Percentiles rank a stretch among this genome's conserved stretches.
These are phyloP conservation scores for Globomyces pollinis-pini DNA, from an alignment of 192 early-diverging fungal species.

Conservation along the genomic window DNA sequence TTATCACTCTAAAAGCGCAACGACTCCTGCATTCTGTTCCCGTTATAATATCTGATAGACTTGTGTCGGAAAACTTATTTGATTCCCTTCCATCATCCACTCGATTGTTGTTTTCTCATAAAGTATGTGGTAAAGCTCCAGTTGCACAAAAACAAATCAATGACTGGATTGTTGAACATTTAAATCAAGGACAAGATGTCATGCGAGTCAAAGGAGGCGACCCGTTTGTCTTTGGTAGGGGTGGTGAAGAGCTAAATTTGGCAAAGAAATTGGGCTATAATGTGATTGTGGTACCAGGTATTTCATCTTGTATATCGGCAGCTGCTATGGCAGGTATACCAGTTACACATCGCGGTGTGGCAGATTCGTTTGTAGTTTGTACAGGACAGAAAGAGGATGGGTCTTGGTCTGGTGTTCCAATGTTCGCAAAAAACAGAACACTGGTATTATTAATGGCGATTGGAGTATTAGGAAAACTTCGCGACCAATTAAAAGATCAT, in stretches of 20 bases:
- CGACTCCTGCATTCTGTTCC: constrained; percentile 48
- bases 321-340: constrained; percentile 60
- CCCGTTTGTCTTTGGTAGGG: constrained; percentile 82
- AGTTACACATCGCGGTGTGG: constrained; percentile 73
- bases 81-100: constrained; percentile 23
- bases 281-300: background rate
- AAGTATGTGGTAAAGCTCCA: constrained; percentile 57
- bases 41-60: constrained; percentile 74
- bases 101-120: constrained; percentile 57
- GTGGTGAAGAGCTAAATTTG: constrained; percentile 71
- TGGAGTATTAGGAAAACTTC: constrained; percentile 55
- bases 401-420: constrained; percentile 57
- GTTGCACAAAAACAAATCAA: constrained; percentile 70
- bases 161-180: constrained; percentile 60
- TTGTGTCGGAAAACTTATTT: constrained; percentile 65
- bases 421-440: constrained; percentile 55
- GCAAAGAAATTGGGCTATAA: background rate
- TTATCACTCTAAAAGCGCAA: constrained; percentile 66
- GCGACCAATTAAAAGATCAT: constrained; percentile 36
- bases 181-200: constrained; percentile 54
- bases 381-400: constrained; percentile 70
- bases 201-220: constrained; percentile 83
- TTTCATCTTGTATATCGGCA: background rate
- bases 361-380: constrained; percentile 73
- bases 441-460: constrained; percentile 80